These are phyloP conservation scores for Brassica cretica DNA, from an alignment of 345 rosid genomes.

Conservation along the genomic window DNA sequence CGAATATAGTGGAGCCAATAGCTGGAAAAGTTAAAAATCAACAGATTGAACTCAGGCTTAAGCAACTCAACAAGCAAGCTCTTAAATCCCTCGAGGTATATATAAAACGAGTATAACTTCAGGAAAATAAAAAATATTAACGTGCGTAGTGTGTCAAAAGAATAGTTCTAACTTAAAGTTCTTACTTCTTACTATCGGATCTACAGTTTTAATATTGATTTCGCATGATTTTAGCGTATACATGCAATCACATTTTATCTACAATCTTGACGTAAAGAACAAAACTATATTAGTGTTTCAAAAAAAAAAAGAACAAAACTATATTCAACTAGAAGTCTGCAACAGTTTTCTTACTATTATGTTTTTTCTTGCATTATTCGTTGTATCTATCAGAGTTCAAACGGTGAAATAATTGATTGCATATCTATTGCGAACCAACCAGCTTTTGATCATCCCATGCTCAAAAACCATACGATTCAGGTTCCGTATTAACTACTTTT, in stretches of 20 bases:
- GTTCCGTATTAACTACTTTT: background rate
- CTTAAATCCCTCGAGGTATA: conserved; percentile 5
- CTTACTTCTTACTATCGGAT: background rate
- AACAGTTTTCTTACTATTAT: background rate
- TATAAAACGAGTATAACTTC: background rate
- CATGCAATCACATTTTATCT: background rate
- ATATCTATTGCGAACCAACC: background rate
- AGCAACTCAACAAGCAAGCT: conserved; percentile 9
- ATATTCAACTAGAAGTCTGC: background rate
- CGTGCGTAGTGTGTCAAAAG: background rate
- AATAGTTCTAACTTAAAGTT: background rate
- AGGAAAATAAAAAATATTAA: background rate
- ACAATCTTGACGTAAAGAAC: background rate
- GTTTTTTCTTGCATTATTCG: background rate
- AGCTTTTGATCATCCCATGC: conserved; percentile 19
- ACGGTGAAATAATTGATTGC: conserved; percentile 6
- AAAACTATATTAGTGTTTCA: too few relatives aligned
- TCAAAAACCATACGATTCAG: conserved; percentile 12
- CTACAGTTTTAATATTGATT: background rate
- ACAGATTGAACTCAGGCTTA: conserved; percentile 2
- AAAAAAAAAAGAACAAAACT: background rate
- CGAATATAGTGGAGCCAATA: background rate
- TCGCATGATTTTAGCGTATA: background rate
- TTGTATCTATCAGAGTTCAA: background rate
- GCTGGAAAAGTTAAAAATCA: background rate